phyloP scores from a whole-genome alignment of 2,329 filamentous ascomycete species.

The Escovopsis sp. region DNA sequence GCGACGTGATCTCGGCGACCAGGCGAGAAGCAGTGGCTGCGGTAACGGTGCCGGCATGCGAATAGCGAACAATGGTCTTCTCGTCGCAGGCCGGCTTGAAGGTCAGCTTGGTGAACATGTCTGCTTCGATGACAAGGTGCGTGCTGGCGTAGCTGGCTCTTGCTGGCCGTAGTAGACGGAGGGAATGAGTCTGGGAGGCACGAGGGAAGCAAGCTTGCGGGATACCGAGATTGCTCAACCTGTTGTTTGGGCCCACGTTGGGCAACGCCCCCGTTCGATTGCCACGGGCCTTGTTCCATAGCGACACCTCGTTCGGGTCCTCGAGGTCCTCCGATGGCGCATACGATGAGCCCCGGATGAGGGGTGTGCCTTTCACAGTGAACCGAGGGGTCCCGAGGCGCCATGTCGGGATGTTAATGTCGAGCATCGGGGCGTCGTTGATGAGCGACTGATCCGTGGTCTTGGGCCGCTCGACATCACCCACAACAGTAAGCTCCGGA shows the following conservation, averaged over 20 bases:
- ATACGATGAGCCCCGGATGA: slow-evolving; percentile 69
- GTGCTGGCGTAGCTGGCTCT: slow-evolving; percentile 35
- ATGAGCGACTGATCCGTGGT: slow-evolving; percentile 43
- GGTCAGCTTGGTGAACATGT: slow-evolving; percentile 71
- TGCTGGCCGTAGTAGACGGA: slow-evolving; percentile 25
- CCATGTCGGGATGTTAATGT: slow-evolving; percentile 72
- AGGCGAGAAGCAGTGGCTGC: slow-evolving; percentile 84
- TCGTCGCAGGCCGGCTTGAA: slow-evolving; percentile 69
- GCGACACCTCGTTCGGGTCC: slow-evolving; percentile 42
- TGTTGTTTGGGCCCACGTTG: slow-evolving; percentile 18
- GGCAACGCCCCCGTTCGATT: slow-evolving; percentile 12
- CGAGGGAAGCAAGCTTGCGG: slow-evolving; percentile 20
- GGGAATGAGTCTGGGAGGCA: slow-evolving; percentile 15
- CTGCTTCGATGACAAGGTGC: slow-evolving; percentile 45
- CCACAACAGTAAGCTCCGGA: slow-evolving; percentile 41
- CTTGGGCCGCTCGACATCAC: slow-evolving; percentile 43
- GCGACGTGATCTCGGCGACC: slow-evolving; percentile 91
- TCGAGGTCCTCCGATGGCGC: slow-evolving; percentile 58
- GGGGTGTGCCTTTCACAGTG: slow-evolving; percentile 58
- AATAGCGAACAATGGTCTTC: slow-evolving; percentile 68
- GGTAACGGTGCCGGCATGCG: slow-evolving; percentile 57
- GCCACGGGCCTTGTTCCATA: slow-evolving; percentile 24
- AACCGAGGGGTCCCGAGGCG: slow-evolving; percentile 71
- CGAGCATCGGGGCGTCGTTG: slow-evolving; percentile 39
- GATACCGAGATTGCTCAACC: slow-evolving; percentile 23